These are phyloP conservation scores for Penicillium palitans DNA, from an alignment of 2,329 filamentous ascomycete genomes.

Conservation along the genomic window DNA sequence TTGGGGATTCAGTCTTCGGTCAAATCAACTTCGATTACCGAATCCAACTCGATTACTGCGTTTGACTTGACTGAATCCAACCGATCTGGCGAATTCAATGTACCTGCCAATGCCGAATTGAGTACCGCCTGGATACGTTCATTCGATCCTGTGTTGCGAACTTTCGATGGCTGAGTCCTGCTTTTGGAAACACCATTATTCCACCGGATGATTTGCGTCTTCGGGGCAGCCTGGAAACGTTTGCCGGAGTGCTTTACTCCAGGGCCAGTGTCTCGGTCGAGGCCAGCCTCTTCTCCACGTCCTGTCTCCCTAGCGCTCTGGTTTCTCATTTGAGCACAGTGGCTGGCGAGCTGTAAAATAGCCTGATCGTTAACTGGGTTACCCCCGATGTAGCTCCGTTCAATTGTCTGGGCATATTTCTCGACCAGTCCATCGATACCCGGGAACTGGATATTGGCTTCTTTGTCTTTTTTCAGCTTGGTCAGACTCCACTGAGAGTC, in stretches of 20 bases:
- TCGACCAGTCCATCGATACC: too few relatives aligned
- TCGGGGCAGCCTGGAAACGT: not conserved
- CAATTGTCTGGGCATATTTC: too few relatives aligned
- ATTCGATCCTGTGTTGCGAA: not conserved
- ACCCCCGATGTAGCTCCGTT: too few relatives aligned
- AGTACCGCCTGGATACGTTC: not conserved
- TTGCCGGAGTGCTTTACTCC: not conserved
- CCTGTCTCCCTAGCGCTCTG: not conserved
- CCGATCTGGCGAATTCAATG: not conserved
- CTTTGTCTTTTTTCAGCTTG: too few relatives aligned
- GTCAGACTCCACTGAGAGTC: too few relatives aligned
- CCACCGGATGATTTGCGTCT: not conserved
- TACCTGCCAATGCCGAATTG: not conserved
- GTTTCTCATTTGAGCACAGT: not conserved
- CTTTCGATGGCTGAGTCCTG: not conserved
- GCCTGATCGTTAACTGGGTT: too few relatives aligned
- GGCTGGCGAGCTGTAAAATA: not conserved
- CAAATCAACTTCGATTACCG: not conserved
- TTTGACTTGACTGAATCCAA: not conserved
- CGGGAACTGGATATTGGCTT: too few relatives aligned
- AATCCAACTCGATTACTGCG: not conserved
- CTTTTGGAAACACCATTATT: not conserved
- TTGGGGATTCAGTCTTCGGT: not conserved
- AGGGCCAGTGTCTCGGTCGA: not conserved
- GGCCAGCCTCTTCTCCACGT: not conserved